Percentiles rank a stretch among this genome's conserved stretches.
Conservation (phyloP, 305 asterid species). For the Fraxinus velutina region DNA sequence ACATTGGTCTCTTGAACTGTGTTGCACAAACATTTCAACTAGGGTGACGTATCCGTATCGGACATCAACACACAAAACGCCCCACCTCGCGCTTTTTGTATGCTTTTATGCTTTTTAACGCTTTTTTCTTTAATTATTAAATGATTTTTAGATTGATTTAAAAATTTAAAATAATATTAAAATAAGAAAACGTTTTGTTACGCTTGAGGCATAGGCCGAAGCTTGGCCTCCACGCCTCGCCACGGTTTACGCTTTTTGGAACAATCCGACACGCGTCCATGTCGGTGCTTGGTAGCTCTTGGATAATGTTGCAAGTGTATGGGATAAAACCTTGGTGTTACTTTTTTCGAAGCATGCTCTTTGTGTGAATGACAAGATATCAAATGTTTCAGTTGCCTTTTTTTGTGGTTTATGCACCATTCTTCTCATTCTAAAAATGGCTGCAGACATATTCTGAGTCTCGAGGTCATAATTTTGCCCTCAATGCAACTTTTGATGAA, state of each 20-base stretch:
- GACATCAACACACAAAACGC: background rate
- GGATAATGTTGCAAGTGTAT: background rate
- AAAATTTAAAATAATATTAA: no score
- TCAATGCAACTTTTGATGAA: slow-evolving; percentile 79
- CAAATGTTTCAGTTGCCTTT: background rate
- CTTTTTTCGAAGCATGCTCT: background rate
- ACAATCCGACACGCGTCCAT: background rate
- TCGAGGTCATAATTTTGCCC: slow-evolving; percentile 77
- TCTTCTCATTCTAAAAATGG: slow-evolving; percentile 17
- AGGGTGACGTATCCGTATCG: no score
- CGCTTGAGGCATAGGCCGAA: no score
- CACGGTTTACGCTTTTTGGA: no score
- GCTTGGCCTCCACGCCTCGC: no score
- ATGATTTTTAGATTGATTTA: no score
- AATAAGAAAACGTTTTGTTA: no score
- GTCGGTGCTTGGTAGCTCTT: background rate
- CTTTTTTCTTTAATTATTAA: no score
- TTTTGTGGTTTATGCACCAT: background rate
- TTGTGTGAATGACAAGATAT: background rate
- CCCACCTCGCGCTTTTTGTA: no score
- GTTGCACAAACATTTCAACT: background rate
- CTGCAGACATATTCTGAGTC: slow-evolving; percentile 84
- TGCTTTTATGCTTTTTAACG: no score
- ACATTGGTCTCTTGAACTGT: background rate
- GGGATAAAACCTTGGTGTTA: background rate